phyloP scores from a whole-genome alignment of 805 yeast genomes.

The Lipomyces starkeyi region DNA sequence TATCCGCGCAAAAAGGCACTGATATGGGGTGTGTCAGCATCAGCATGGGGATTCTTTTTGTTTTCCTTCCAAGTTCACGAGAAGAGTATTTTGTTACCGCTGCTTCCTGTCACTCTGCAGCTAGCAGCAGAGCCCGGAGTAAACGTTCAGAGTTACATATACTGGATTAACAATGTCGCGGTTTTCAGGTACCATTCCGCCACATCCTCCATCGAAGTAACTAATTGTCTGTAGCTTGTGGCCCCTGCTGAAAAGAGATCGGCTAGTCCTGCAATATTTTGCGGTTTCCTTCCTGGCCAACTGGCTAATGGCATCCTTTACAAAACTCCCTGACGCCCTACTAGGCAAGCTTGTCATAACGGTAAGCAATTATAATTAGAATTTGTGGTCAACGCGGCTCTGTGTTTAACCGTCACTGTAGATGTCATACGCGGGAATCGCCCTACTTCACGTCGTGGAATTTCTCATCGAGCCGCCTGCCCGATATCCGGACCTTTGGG shows the following conservation, averaged over 20 bases:
- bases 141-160: slow-evolving; percentile 48
- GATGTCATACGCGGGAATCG: slow-evolving; percentile 54
- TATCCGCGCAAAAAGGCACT: slow-evolving; percentile 58
- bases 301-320: slow-evolving; percentile 74
- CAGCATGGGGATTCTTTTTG: slow-evolving; percentile 85
- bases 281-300: slow-evolving; percentile 68
- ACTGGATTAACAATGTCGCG: slow-evolving; percentile 87
- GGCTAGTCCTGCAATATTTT: slow-evolving; percentile 71
- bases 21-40: slow-evolving; percentile 77
- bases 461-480: slow-evolving; percentile 43
- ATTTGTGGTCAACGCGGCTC: neutral
- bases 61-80: slow-evolving; percentile 97
- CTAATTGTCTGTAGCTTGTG: slow-evolving; percentile 57
- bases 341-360: slow-evolving; percentile 59
- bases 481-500: slow-evolving; percentile 83
- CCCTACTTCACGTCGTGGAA: slow-evolving; percentile 62
- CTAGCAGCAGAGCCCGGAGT: slow-evolving; percentile 49
- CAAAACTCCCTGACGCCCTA: slow-evolving; percentile 55
- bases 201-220: neutral
- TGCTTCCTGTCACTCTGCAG: slow-evolving; percentile 80
- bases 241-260: slow-evolving; percentile 83
- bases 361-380: slow-evolving; percentile 46
- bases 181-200: slow-evolving; percentile 55
- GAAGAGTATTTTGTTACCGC: slow-evolving; percentile 85
- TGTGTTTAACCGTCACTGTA: neutral